These are phyloP conservation scores for Chaetomium tenue DNA, from an alignment of 495 filamentous ascomycete species.

Conservation along the genomic window DNA sequence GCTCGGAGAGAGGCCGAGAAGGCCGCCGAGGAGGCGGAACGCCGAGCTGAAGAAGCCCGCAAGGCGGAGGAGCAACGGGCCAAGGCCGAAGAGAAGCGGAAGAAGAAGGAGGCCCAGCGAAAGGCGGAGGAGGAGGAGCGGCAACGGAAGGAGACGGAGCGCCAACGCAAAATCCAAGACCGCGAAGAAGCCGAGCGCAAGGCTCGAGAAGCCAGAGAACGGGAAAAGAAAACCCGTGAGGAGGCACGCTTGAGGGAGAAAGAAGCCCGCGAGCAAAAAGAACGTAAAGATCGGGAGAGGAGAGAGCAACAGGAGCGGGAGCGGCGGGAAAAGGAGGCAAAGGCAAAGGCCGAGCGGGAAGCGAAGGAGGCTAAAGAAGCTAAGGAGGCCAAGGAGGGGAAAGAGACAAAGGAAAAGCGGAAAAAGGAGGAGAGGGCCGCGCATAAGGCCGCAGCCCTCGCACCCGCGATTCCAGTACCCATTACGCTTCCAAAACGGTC, in stretches of 20 bases:
- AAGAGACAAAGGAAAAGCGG: constrained; percentile 52
- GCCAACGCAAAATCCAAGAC: constrained; percentile 72
- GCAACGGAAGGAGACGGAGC: constrained; percentile 56
- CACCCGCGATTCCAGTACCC: constrained; percentile 37
- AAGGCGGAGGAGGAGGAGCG: constrained; percentile 88
- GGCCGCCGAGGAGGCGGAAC: constrained; percentile 81
- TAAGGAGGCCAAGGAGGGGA: constrained; percentile 41
- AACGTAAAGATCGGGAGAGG: constrained; percentile 70
- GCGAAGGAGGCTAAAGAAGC: constrained; percentile 26
- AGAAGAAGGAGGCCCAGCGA: constrained; percentile 88
- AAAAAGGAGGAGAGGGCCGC: constrained; percentile 49
- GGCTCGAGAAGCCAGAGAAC: constrained; percentile 71
- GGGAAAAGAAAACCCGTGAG: constrained; percentile 77
- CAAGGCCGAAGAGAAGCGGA: constrained; percentile 85
- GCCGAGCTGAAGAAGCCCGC: constrained; percentile 71
- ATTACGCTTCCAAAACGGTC: constrained; percentile 51
- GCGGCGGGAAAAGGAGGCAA: constrained; percentile 49
- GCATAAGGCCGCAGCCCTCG: constrained; percentile 40
- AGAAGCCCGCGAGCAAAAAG: constrained; percentile 61
- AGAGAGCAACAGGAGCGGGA: constrained; percentile 60
- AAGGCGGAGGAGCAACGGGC: constrained; percentile 74
- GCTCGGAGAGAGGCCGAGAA: constrained; percentile 83
- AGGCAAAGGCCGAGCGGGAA: constrained; percentile 37
- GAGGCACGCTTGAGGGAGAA: constrained; percentile 64
- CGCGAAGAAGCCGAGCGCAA: constrained; percentile 85